These are phyloP conservation scores for Anthostomella pinea DNA, from an alignment of 2,329 filamentous ascomycete genomes.

Conservation along the genomic window DNA sequence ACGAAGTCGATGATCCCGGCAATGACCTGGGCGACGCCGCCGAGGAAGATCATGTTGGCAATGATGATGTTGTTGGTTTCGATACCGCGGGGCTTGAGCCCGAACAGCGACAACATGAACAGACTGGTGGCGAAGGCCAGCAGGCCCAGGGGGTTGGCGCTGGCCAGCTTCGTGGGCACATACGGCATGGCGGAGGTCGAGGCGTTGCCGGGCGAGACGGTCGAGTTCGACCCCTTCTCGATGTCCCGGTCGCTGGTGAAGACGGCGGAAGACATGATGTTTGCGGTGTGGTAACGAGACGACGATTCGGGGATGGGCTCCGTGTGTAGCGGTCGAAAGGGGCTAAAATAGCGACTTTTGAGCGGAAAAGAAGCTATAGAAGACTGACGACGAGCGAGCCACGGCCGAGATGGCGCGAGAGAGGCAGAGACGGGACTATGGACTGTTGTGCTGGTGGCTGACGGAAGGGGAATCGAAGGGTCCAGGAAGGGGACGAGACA, in stretches of 20 bases:
- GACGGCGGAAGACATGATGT: constrained; percentile 17
- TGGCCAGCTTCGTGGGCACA: constrained; percentile 20
- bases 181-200: constrained; percentile 10
- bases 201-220: constrained; percentile 10
- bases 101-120: constrained; percentile 23
- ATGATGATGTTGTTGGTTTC: constrained; percentile 29
- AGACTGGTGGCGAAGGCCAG: constrained; percentile 36
- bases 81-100: constrained; percentile 21
- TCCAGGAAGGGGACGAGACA: constrained; percentile 8
- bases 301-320: constrained; percentile 1
- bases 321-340: background rate
- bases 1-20: constrained; percentile 25
- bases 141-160: constrained; percentile 31
- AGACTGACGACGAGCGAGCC: background rate
- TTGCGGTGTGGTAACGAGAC: background rate
- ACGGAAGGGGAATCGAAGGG: constrained; percentile 5
- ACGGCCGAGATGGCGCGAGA: constrained; percentile 1
- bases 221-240: constrained; percentile 20
- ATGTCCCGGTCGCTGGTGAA: constrained; percentile 20
- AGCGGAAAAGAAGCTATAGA: background rate
- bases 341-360: background rate
- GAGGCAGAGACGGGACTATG: constrained; percentile 9
- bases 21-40: constrained; percentile 29
- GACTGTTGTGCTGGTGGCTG: constrained; percentile 7
- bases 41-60: constrained; percentile 36